Percentiles rank a stretch among this genome's conserved stretches.
Conservation (phyloP, 129 eudicot genomes). For the Pseudognaphalium luteoalbum region DNA sequence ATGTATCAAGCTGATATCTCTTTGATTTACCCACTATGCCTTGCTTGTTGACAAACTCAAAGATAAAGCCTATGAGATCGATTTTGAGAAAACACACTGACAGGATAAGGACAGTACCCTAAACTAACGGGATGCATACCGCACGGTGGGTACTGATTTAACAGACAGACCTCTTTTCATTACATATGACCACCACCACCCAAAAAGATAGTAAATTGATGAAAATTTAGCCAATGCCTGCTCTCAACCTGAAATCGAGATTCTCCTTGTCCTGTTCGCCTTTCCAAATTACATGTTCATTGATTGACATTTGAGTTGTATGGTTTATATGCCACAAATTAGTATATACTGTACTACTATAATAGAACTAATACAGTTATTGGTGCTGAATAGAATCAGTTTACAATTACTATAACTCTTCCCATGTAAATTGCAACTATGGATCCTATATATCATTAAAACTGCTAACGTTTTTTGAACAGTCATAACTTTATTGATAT, state of each 20-base stretch:
- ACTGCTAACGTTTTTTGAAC: not conserved
- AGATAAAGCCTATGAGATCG: not conserved
- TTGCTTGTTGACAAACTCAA: slow-evolving; percentile 20
- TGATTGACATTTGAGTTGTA: not conserved
- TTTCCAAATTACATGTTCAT: not conserved
- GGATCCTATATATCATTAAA: not conserved
- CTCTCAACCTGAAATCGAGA: not conserved
- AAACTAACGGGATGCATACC: slow-evolving; percentile 58
- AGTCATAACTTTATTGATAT: not conserved
- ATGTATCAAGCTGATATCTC: slow-evolving; percentile 31
- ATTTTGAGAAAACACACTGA: slow-evolving; percentile 34
- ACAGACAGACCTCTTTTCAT: slow-evolving; percentile 36
- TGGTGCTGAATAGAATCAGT: not conserved
- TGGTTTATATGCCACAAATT: not conserved
- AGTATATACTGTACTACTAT: not conserved
- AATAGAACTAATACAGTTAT: not conserved
- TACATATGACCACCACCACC: slow-evolving; percentile 22
- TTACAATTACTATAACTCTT: not conserved
- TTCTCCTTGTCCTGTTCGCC: slow-evolving; percentile 9
- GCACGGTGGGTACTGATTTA: slow-evolving; percentile 55
- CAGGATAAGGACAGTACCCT: slow-evolving; percentile 54
- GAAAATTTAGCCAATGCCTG: slow-evolving; percentile 23
- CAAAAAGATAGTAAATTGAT: slow-evolving; percentile 20
- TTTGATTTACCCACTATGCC: slow-evolving; percentile 35
- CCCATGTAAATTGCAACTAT: not conserved